phyloP scores from a whole-genome alignment of 805 yeast species.

The Ogataea sp. region DNA sequence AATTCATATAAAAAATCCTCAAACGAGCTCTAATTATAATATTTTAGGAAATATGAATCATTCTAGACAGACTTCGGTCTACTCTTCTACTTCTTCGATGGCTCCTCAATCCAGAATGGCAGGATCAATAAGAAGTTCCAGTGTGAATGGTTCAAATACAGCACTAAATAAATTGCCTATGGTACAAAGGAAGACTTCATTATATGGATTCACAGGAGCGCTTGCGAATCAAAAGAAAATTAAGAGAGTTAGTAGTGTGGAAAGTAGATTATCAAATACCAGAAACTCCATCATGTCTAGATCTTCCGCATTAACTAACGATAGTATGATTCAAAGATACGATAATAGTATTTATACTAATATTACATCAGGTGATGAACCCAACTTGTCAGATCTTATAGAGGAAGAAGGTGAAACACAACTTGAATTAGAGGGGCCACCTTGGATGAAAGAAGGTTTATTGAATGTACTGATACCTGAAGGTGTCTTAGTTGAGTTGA shows the following conservation, averaged over 20 bases:
- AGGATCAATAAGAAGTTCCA: too few species aligned
- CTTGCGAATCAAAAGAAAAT: constrained; percentile 15
- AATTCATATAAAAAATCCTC: constrained; percentile 4
- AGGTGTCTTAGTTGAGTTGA: constrained; percentile 27
- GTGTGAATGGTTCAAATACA: background rate
- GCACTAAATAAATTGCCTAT: background rate
- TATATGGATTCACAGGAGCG: constrained; percentile 21
- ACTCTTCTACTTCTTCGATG: background rate
- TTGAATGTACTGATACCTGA: constrained; percentile 26
- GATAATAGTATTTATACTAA: background rate
- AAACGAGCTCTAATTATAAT: too few species aligned
- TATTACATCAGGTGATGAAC: background rate
- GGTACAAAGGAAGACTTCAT: background rate
- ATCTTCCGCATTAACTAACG: constrained; percentile 3
- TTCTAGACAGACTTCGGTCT: background rate
- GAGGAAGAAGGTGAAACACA: constrained; percentile 48
- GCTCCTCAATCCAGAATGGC: too few species aligned
- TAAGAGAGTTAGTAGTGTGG: constrained; percentile 12
- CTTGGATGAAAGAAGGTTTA: constrained; percentile 72
- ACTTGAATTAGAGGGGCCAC: constrained; percentile 63
- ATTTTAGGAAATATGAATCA: too few species aligned
- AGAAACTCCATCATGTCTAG: background rate
- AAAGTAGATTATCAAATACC: constrained; percentile 7
- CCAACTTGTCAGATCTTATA: background rate
- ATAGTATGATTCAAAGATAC: constrained; percentile 1